phyloP scores from a whole-genome alignment of 345 rosid genomes.

The Eucalyptus tenuipes region DNA sequence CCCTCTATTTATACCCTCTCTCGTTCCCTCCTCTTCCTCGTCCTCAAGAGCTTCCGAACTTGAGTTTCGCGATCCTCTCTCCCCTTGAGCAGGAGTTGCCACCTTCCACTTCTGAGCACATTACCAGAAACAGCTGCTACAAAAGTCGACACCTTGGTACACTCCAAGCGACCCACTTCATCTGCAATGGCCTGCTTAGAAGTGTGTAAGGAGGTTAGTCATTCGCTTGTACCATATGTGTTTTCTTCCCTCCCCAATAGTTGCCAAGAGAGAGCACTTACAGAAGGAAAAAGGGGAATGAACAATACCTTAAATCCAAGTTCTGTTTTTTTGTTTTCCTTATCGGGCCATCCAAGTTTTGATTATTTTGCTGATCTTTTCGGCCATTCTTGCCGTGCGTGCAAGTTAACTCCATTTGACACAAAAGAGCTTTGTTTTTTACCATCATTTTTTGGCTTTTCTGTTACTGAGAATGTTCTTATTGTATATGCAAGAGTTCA shows the following conservation, averaged over 20 bases:
- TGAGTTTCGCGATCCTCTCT: background rate
- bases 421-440: background rate
- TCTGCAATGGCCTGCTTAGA: constrained; percentile 42
- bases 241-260: background rate
- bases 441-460: background rate
- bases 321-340: background rate
- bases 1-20: constrained; percentile 34
- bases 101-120: background rate
- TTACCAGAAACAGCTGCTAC: background rate
- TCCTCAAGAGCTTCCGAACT: background rate
- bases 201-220: constrained; percentile 41
- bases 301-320: background rate
- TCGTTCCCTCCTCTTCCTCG: background rate
- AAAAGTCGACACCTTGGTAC: background rate
- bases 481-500: background rate
- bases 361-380: background rate
- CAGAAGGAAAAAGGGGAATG: background rate
- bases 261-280: background rate
- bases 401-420: background rate
- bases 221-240: background rate
- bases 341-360: background rate
- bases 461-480: background rate
- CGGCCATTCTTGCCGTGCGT: background rate
- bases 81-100: background rate
- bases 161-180: background rate